Percentiles rank a stretch among this genome's conserved stretches.
phyloP scores from a whole-genome alignment of 371 early-diverging fungal species.

The Syncephalastrum racemosum region DNA sequence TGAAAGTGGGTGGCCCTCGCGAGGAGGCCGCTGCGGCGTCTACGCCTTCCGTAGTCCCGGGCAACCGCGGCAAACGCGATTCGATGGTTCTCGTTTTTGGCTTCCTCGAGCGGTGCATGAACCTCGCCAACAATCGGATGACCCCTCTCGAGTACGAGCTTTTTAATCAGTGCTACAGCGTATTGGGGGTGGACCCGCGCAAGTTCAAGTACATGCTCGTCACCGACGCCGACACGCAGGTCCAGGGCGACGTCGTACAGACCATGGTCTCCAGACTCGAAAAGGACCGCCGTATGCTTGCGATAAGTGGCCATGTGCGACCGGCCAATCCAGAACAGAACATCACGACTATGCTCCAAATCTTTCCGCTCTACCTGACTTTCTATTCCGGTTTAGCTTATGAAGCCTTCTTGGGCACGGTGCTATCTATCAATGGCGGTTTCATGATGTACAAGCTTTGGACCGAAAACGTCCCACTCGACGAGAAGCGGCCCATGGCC shows the following conservation, averaged over 20 bases:
- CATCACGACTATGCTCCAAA: conserved; percentile 48
- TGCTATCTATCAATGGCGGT: conserved; percentile 43
- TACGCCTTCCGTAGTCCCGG: conserved; percentile 15
- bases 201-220: conserved; percentile 48
- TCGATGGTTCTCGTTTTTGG: conserved; percentile 34
- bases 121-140: conserved; percentile 37
- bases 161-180: conserved; percentile 45
- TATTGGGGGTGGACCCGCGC: conserved; percentile 47
- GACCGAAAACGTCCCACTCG: conserved; percentile 22
- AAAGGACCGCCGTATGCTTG: conserved; percentile 36
- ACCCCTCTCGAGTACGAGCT: conserved; percentile 48
- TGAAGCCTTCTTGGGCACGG: conserved; percentile 42
- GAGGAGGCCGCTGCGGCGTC: conserved; percentile 19
- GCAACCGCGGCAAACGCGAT: conserved; percentile 51
- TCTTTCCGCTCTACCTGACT: conserved; percentile 44
- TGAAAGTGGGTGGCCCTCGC: conserved; percentile 37
- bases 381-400: conserved; percentile 43
- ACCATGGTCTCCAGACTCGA: conserved; percentile 36
- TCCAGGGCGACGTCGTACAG: conserved; percentile 35
- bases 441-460: conserved; percentile 49
- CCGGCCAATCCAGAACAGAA: conserved; percentile 51
- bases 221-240: conserved; percentile 46
- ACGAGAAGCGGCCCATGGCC: neutral
- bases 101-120: conserved; percentile 50
- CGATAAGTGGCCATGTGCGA: conserved; percentile 49